Conservation (phyloP, 148 eudicot genomes). For the Vaccinium corymbosum region DNA sequence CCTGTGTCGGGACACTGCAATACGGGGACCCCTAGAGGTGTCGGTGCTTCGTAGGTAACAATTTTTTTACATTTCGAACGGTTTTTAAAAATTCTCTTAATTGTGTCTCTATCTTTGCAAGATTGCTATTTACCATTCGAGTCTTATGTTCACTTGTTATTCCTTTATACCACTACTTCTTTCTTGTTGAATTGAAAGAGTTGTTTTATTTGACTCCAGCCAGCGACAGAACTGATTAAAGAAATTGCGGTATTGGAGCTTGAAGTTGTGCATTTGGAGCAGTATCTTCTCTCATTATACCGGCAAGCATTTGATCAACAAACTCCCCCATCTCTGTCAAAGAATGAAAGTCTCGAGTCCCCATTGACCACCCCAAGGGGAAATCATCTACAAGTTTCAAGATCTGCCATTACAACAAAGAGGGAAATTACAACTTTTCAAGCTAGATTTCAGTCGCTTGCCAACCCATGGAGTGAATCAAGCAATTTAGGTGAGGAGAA, state of each 20-base stretch:
- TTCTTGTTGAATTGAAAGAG: slow-evolving; percentile 1
- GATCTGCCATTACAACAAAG: slow-evolving; percentile 33
- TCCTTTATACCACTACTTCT: neutral
- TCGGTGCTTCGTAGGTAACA: neutral
- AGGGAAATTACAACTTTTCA: slow-evolving; percentile 28
- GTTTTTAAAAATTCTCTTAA: neutral
- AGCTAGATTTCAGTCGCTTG: slow-evolving; percentile 24
- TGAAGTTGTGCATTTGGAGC: slow-evolving; percentile 88
- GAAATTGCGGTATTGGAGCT: slow-evolving; percentile 85
- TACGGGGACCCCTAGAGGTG: no score
- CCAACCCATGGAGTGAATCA: slow-evolving; percentile 32
- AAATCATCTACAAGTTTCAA: slow-evolving; percentile 49
- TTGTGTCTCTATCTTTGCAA: neutral
- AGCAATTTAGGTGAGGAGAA: slow-evolving; percentile 35
- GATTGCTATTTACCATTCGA: neutral
- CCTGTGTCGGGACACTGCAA: no score
- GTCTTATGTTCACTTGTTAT: neutral
- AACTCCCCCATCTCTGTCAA: slow-evolving; percentile 52
- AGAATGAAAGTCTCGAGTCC: slow-evolving; percentile 39
- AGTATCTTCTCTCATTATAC: slow-evolving; percentile 84
- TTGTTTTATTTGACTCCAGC: slow-evolving; percentile 47
- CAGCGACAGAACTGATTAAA: slow-evolving; percentile 83
- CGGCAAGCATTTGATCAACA: slow-evolving; percentile 91
- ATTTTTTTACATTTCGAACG: neutral
- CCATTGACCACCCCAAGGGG: slow-evolving; percentile 48